Evolutionary conservation across 371 early-diverging fungal genomes (phyloP).

Genomic region (Rhizomucor miehei): DNA sequence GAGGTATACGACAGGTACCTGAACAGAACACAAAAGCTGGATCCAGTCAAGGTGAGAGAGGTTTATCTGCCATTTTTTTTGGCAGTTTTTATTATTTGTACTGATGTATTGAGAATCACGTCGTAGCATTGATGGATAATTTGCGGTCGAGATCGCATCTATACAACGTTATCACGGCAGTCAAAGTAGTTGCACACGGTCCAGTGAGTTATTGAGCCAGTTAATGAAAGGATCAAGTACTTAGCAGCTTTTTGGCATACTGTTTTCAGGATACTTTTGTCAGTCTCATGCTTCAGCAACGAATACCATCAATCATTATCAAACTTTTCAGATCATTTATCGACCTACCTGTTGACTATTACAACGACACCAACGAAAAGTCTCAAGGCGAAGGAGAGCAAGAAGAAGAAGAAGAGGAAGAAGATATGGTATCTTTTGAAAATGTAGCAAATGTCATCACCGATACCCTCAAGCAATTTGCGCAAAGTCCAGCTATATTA

Average conservation of each 20-base stretch:
- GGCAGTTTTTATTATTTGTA: not conserved
- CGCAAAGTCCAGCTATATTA: constrained; percentile 28
- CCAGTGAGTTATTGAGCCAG: constrained; percentile 26
- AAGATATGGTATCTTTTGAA: constrained; percentile 21
- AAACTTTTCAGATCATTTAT: constrained; percentile 47
- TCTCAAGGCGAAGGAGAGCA: not conserved
- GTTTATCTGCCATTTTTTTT: constrained; percentile 5
- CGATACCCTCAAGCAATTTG: constrained; percentile 37
- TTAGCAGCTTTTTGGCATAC: not conserved
- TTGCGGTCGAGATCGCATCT: constrained; percentile 39
- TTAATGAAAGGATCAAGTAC: not conserved
- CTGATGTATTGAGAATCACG: not conserved
- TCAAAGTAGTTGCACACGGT: constrained; percentile 38
- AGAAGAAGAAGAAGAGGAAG: constrained; percentile 1
- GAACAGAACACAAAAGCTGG: constrained; percentile 33
- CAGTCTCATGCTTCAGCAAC: constrained; percentile 38
- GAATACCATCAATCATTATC: constrained; percentile 46
- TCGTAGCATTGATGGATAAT: constrained; percentile 39
- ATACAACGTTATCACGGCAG: constrained; percentile 35
- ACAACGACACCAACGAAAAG: constrained; percentile 6
- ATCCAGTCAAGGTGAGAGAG: constrained; percentile 40
- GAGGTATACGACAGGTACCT: constrained; percentile 39
- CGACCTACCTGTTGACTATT: constrained; percentile 29
- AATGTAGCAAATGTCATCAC: constrained; percentile 28
- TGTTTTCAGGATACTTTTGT: constrained; percentile 24